These are phyloP conservation scores for Ceratocystis destructans DNA, from an alignment of 2,329 filamentous ascomycete species.

Conservation along the genomic window DNA sequence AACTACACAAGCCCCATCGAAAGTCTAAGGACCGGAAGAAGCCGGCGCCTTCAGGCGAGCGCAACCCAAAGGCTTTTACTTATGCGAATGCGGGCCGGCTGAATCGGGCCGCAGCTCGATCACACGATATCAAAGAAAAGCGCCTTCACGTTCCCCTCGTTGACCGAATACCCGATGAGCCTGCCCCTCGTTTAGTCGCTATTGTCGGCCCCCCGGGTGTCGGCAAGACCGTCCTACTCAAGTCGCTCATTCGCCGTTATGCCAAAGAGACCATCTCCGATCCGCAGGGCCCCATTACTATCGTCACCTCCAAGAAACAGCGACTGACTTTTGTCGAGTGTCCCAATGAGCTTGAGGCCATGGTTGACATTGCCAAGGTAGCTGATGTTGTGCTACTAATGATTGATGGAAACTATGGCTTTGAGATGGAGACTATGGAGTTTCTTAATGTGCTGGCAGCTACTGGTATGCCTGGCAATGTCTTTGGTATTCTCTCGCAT, in stretches of 20 bases:
- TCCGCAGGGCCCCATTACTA: slow-evolving; percentile 81
- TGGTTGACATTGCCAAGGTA: slow-evolving; percentile 95
- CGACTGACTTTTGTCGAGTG: slow-evolving; percentile 93
- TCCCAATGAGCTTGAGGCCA: slow-evolving; percentile 87
- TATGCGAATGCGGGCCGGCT: slow-evolving; percentile 70
- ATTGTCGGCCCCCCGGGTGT: slow-evolving; percentile 92
- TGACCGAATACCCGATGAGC: slow-evolving; percentile 89
- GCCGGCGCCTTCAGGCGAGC: slow-evolving; percentile 40
- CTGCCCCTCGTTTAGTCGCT: slow-evolving; percentile 80
- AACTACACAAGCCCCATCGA: slow-evolving; percentile 73
- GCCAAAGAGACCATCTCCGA: slow-evolving; percentile 88
- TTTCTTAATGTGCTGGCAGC: slow-evolving; percentile 88
- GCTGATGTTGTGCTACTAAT: slow-evolving; percentile 94
- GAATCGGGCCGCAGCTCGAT: slow-evolving; percentile 58
- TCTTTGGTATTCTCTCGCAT: slow-evolving; percentile 94
- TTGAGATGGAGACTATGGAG: slow-evolving; percentile 99
- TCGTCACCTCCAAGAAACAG: slow-evolving; percentile 92
- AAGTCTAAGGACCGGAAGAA: slow-evolving; percentile 70
- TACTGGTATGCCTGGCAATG: slow-evolving; percentile 95
- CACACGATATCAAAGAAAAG: slow-evolving; percentile 82
- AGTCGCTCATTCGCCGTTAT: slow-evolving; percentile 85
- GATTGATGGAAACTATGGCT: slow-evolving; percentile 98
- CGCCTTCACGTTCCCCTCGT: slow-evolving; percentile 90
- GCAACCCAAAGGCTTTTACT: slow-evolving; percentile 83
- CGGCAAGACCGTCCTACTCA: slow-evolving; percentile 90